Conservation (phyloP, 2,329 filamentous ascomycete species). For the Myriosclerotinia scirpicola region DNA sequence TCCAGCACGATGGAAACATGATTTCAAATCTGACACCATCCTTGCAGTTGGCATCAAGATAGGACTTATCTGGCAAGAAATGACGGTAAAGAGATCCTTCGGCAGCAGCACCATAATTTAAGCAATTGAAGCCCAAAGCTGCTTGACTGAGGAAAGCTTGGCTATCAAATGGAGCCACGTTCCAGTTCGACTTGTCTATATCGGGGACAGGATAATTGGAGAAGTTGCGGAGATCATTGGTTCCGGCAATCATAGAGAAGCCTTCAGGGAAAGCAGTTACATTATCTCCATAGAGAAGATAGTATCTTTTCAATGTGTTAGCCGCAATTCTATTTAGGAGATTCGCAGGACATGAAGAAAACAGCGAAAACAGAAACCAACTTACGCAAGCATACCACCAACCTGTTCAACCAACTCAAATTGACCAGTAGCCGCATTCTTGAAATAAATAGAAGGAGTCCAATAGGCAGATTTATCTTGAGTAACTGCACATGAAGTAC, state of each 20-base stretch:
- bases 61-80: slow-evolving; percentile 75
- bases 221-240: slow-evolving; percentile 67
- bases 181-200: slow-evolving; percentile 69
- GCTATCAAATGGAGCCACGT: slow-evolving; percentile 50
- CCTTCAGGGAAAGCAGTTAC: slow-evolving; percentile 72
- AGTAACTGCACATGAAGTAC: slow-evolving; percentile 63
- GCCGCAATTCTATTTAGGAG: not conserved
- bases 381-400: slow-evolving; percentile 83
- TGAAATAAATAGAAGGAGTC: slow-evolving; percentile 58
- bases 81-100: slow-evolving; percentile 74
- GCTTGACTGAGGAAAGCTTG: slow-evolving; percentile 74
- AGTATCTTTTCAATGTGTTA: slow-evolving; percentile 62
- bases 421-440: slow-evolving; percentile 43
- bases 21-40: slow-evolving; percentile 80
- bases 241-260: slow-evolving; percentile 82
- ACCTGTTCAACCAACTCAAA: slow-evolving; percentile 67
- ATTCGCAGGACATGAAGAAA: not conserved
- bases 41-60: slow-evolving; percentile 76
- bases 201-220: slow-evolving; percentile 61
- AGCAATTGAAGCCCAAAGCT: slow-evolving; percentile 90
- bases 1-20: slow-evolving; percentile 90
- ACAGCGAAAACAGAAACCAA: slow-evolving; percentile 36
- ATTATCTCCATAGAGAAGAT: slow-evolving; percentile 66
- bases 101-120: slow-evolving; percentile 66
- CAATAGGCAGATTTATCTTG: slow-evolving; percentile 68